These are phyloP conservation scores for Gracilaria domingensis DNA, from an alignment of 23 red algal species.

Conservation along the genomic window DNA sequence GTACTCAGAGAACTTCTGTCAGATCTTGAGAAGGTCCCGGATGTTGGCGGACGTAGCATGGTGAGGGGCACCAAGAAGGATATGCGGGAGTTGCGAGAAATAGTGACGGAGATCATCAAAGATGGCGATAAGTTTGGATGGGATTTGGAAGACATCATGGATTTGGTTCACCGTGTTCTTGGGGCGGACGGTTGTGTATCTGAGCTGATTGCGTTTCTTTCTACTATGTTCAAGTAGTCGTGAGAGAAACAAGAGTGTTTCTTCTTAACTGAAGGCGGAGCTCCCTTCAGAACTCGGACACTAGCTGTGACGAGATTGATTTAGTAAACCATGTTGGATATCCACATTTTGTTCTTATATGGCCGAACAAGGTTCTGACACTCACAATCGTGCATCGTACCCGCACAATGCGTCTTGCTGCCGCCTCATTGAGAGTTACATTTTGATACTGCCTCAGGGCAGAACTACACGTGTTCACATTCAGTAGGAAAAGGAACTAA, in stretches of 20 bases:
- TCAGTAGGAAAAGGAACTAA: too few species aligned
- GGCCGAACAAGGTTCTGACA: too few species aligned
- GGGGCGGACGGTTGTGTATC: neutral
- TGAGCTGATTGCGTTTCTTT: constrained; percentile 16
- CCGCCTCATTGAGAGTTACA: too few species aligned
- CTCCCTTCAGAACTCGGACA: neutral
- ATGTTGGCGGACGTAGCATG: neutral
- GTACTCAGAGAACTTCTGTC: neutral
- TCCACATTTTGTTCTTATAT: too few species aligned
- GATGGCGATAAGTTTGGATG: constrained; percentile 5
- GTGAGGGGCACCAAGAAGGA: neutral
- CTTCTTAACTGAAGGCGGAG: neutral
- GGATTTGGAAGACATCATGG: neutral
- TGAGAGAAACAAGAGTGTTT: neutral
- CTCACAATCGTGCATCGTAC: too few species aligned
- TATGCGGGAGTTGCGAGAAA: neutral
- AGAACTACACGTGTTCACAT: too few species aligned
- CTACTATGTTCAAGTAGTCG: neutral
- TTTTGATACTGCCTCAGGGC: too few species aligned
- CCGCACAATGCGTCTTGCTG: too few species aligned
- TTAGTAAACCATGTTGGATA: too few species aligned
- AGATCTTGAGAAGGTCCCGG: neutral
- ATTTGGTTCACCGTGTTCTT: neutral
- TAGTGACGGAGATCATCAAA: neutral
- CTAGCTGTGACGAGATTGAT: constrained; percentile 11